Evolutionary conservation across 148 eudicot genomes (phyloP).

Genomic region (Fagopyrum homotropicum): DNA sequence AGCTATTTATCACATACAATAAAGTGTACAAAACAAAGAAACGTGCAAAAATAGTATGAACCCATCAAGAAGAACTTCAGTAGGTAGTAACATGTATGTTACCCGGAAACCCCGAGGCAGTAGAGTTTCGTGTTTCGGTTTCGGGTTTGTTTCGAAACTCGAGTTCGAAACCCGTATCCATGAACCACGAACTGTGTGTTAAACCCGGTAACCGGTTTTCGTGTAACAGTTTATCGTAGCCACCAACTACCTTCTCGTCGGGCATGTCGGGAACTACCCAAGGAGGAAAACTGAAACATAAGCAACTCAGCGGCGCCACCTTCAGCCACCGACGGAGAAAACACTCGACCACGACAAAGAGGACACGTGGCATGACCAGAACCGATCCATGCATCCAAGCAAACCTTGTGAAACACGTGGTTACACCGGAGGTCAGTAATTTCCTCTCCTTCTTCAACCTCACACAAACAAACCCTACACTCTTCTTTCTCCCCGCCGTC

Average conservation of each 20-base stretch:
- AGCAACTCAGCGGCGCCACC: background rate
- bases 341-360: background rate
- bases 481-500: background rate
- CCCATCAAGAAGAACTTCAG: too few species aligned
- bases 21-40: too few species aligned
- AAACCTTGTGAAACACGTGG: background rate
- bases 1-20: too few species aligned
- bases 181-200: too few species aligned
- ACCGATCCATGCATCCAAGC: background rate
- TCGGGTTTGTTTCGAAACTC: too few species aligned
- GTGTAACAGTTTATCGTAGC: background rate
- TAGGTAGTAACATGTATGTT: too few species aligned
- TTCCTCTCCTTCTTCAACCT: constrained; percentile 8
- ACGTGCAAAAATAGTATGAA: too few species aligned
- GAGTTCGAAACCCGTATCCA: too few species aligned
- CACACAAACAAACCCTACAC: constrained; percentile 10
- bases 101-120: too few species aligned
- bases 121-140: too few species aligned
- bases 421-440: constrained; percentile 3
- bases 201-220: too few species aligned
- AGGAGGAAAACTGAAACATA: background rate
- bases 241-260: constrained; percentile 2
- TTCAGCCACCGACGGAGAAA: background rate
- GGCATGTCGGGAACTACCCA: background rate
- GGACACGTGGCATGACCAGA: constrained; percentile 9